Percentiles rank a stretch among this genome's conserved stretches.
phyloP scores from a whole-genome alignment of 2,329 filamentous ascomycete genomes.

The Didymella exigua region DNA sequence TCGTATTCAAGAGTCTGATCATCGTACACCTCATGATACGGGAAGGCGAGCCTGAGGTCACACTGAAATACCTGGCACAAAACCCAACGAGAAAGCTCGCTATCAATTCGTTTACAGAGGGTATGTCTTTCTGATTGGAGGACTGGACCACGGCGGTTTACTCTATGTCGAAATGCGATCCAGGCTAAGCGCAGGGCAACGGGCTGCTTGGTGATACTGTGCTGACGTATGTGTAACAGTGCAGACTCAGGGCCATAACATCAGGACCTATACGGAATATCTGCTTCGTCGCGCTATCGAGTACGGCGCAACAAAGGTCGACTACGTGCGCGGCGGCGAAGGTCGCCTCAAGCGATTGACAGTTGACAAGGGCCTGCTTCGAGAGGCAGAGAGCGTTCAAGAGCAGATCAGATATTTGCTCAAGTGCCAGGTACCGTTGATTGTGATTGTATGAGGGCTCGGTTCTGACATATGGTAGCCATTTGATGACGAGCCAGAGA shows the following conservation, averaged over 20 bases:
- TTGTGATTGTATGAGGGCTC: background rate
- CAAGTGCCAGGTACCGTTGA: slow-evolving; percentile 78
- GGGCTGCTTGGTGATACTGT: background rate
- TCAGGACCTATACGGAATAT: slow-evolving; percentile 88
- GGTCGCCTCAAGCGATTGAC: slow-evolving; percentile 82
- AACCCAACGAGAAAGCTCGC: slow-evolving; percentile 78
- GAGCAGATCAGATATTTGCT: slow-evolving; percentile 83
- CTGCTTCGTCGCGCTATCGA: slow-evolving; percentile 80
- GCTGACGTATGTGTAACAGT: slow-evolving; percentile 66
- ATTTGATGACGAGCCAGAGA: slow-evolving; percentile 85
- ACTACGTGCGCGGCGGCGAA: slow-evolving; percentile 86
- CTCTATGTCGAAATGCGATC: background rate
- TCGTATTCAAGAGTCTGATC: slow-evolving; percentile 96
- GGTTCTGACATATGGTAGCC: slow-evolving; percentile 60
- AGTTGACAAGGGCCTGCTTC: slow-evolving; percentile 88
- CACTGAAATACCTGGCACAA: slow-evolving; percentile 80
- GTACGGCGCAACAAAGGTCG: slow-evolving; percentile 81
- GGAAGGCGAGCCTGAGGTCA: slow-evolving; percentile 88
- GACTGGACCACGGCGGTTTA: background rate
- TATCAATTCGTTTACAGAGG: slow-evolving; percentile 90
- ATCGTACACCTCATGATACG: slow-evolving; percentile 97
- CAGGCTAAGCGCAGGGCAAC: background rate
- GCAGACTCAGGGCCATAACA: slow-evolving; percentile 93
- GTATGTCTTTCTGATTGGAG: slow-evolving; percentile 57
- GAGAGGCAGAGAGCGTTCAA: slow-evolving; percentile 91